Evolutionary conservation across 1,284 basidiomycete species (phyloP).

Genomic region (Vanrija pseudolonga): DNA sequence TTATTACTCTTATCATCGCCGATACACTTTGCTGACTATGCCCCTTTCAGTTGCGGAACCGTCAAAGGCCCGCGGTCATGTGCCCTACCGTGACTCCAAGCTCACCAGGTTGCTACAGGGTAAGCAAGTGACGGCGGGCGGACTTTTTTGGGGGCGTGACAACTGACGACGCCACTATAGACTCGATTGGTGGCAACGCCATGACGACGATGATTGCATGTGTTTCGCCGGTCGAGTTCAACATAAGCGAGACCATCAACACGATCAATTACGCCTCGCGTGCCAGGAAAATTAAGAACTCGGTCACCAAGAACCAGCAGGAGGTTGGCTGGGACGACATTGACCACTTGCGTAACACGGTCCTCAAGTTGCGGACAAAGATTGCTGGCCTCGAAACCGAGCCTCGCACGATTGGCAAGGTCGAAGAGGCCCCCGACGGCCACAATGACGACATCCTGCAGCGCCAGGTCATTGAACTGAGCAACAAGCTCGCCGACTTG

Average conservation of each 20-base stretch:
- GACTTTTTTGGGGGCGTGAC: not conserved
- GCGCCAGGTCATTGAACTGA: constrained; percentile 14
- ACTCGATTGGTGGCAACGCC: constrained; percentile 96
- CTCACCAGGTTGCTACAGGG: constrained; percentile 82
- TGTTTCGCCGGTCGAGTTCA: constrained; percentile 88
- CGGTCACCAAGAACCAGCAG: constrained; percentile 83
- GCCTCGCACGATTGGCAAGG: constrained; percentile 19
- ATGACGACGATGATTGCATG: constrained; percentile 99
- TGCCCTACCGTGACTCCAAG: constrained; percentile 97
- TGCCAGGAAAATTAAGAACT: constrained; percentile 95
- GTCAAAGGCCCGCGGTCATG: constrained; percentile 59
- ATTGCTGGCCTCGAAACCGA: constrained; percentile 65
- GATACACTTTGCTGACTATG: constrained; percentile 3
- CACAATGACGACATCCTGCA: constrained; percentile 72
- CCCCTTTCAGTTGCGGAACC: constrained; percentile 75
- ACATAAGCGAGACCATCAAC: constrained; percentile 89
- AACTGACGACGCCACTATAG: constrained; percentile 37
- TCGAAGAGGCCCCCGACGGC: not conserved
- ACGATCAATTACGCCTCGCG: constrained; percentile 98
- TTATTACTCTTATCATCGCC: not conserved
- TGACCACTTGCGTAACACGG: constrained; percentile 86
- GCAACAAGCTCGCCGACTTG: constrained; percentile 27
- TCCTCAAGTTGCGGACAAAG: constrained; percentile 59
- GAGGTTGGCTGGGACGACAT: constrained; percentile 99
- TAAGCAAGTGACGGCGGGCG: constrained; percentile 6